These are phyloP conservation scores for Pseudogymnoascus sp. DNA, from an alignment of 2,329 filamentous ascomycete genomes.

Conservation along the genomic window DNA sequence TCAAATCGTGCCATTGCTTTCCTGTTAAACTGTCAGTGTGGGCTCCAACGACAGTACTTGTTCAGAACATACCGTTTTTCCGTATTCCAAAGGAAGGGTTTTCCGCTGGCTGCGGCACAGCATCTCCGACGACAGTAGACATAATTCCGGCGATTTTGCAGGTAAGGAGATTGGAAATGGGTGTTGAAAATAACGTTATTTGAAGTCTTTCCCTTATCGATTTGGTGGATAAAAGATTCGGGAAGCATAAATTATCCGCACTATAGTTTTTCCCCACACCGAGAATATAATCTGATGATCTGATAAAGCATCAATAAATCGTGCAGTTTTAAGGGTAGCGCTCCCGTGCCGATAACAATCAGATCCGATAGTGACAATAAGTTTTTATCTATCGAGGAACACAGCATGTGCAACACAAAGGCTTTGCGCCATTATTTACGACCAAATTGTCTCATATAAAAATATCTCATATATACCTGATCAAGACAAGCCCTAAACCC, in stretches of 20 bases:
- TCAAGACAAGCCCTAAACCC: slow-evolving; percentile 4
- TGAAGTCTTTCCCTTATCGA: slow-evolving; percentile 3
- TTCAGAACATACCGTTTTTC: slow-evolving; percentile 62
- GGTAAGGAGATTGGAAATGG: neutral
- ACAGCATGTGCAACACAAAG: neutral
- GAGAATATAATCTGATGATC: slow-evolving; percentile 8
- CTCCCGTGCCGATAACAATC: neutral
- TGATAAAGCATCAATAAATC: slow-evolving; percentile 4
- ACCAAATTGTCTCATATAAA: slow-evolving; percentile 9
- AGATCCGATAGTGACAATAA: neutral
- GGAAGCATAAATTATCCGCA: slow-evolving; percentile 8
- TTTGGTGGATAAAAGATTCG: slow-evolving; percentile 9
- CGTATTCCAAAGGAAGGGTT: slow-evolving; percentile 52
- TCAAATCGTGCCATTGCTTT: slow-evolving; percentile 86
- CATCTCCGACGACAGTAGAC: neutral
- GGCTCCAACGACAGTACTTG: neutral
- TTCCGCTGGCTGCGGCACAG: neutral
- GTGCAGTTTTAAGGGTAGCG: neutral
- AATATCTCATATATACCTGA: slow-evolving; percentile 1
- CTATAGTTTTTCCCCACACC: slow-evolving; percentile 1
- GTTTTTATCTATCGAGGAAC: neutral
- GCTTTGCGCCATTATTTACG: slow-evolving; percentile 5
- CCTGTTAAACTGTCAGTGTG: slow-evolving; percentile 46
- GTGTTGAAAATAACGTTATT: slow-evolving; percentile 2
- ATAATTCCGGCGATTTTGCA: neutral